Evolutionary conservation across 305 asterid species (phyloP).

Genomic region (Fraxinus dipetala): DNA sequence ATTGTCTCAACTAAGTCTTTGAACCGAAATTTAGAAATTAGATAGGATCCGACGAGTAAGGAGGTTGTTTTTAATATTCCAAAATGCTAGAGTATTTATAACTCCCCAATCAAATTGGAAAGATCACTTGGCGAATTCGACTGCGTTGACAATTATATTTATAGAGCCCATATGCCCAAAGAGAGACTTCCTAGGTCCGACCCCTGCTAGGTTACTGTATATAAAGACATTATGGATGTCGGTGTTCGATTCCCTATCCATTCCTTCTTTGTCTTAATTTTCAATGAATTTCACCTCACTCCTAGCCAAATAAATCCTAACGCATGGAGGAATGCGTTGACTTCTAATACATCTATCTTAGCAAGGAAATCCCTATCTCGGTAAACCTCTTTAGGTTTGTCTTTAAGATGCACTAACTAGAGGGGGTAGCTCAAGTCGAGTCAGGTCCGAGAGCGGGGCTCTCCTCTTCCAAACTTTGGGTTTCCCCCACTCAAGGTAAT

Average conservation of each 20-base stretch:
- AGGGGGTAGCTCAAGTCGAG: no score
- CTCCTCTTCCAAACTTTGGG: no score
- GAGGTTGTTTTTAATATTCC: background rate
- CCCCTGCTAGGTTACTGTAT: background rate
- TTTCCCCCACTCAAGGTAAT: no score
- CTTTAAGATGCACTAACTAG: no score
- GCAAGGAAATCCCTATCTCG: background rate
- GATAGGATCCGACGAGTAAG: background rate
- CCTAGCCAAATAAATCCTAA: background rate
- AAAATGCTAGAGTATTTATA: background rate
- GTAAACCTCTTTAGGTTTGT: background rate
- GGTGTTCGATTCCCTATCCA: background rate
- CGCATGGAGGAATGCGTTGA: background rate
- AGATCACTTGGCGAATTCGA: background rate
- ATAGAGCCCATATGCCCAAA: background rate
- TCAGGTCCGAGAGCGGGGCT: no score
- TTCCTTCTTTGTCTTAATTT: background rate
- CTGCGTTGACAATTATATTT: background rate
- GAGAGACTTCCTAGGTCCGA: background rate
- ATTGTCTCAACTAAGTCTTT: background rate
- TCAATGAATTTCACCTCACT: background rate
- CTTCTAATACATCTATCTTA: background rate
- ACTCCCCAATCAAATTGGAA: background rate
- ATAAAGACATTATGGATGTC: background rate
- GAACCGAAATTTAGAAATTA: no score